Evolutionary conservation across 306 rosid species (phyloP).

Genomic region (Lablab purpureus): DNA sequence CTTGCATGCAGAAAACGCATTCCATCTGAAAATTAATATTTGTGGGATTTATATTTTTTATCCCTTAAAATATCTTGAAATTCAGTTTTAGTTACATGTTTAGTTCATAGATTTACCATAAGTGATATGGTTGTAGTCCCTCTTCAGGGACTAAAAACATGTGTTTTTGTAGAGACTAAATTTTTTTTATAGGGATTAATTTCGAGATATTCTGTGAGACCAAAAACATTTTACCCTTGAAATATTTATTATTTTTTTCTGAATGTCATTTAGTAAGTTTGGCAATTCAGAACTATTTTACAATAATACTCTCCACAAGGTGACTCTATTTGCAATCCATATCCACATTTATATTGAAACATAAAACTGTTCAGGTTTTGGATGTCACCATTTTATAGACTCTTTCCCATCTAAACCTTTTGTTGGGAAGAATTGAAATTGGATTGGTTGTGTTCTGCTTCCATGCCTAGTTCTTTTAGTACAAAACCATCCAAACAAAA

Average conservation of each 20-base stretch:
- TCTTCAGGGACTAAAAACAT: too few relatives aligned
- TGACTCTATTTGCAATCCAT: not conserved
- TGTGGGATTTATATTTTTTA: not conserved
- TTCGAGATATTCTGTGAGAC: too few relatives aligned
- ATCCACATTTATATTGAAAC: not conserved
- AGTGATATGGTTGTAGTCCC: not conserved
- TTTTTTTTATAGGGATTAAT: too few relatives aligned
- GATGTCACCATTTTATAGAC: slow-evolving; percentile 1
- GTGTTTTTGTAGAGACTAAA: too few relatives aligned
- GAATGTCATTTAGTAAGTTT: not conserved
- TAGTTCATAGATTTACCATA: not conserved
- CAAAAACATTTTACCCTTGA: too few relatives aligned
- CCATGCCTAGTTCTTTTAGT: not conserved
- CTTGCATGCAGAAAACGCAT: not conserved
- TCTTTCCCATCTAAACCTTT: not conserved
- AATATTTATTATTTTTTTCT: too few relatives aligned
- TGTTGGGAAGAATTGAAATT: not conserved
- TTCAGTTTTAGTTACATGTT: not conserved
- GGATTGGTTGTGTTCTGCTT: not conserved
- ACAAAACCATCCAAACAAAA: not conserved
- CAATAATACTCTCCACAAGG: not conserved
- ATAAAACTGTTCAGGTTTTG: not conserved
- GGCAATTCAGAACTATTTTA: not conserved
- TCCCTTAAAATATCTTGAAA: not conserved
- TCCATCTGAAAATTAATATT: not conserved